These are phyloP conservation scores for Pharnaceum exiguum DNA, from an alignment of 148 eudicot species.

Conservation along the genomic window DNA sequence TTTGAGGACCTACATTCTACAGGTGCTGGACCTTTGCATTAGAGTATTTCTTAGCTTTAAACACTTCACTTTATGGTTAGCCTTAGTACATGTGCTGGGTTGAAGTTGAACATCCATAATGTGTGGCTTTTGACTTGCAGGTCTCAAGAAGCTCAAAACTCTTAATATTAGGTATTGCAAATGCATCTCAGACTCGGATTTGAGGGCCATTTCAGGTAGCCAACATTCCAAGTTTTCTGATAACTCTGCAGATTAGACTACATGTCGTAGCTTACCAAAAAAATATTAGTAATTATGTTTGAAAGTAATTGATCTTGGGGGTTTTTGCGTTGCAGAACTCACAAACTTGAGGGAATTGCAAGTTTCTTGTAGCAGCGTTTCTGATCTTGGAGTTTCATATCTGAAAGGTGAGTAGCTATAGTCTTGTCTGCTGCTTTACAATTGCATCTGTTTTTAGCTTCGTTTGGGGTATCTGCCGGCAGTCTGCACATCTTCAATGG, in stretches of 20 bases:
- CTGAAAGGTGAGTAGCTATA: slow-evolving; percentile 21
- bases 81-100: too few relatives aligned
- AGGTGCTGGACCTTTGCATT: too few relatives aligned
- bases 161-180: slow-evolving; percentile 34
- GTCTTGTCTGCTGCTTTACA: not conserved
- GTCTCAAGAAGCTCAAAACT: slow-evolving; percentile 34
- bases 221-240: not conserved
- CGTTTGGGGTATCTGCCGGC: too few relatives aligned
- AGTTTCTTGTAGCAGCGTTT: slow-evolving; percentile 31
- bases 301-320: not conserved
- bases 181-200: slow-evolving; percentile 29
- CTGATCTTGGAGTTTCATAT: slow-evolving; percentile 31
- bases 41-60: too few relatives aligned
- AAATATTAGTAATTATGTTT: not conserved
- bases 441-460: too few relatives aligned
- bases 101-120: not conserved
- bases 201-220: slow-evolving; percentile 35
- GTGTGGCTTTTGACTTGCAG: slow-evolving; percentile 2
- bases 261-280: not conserved
- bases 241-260: too few relatives aligned
- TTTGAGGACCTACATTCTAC: too few relatives aligned
- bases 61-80: too few relatives aligned
- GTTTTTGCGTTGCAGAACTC: slow-evolving; percentile 20
- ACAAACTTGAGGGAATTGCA: slow-evolving; percentile 32
- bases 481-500: too few relatives aligned